phyloP scores from a whole-genome alignment of 148 eudicot species.

The Fagopyrum tataricum region DNA sequence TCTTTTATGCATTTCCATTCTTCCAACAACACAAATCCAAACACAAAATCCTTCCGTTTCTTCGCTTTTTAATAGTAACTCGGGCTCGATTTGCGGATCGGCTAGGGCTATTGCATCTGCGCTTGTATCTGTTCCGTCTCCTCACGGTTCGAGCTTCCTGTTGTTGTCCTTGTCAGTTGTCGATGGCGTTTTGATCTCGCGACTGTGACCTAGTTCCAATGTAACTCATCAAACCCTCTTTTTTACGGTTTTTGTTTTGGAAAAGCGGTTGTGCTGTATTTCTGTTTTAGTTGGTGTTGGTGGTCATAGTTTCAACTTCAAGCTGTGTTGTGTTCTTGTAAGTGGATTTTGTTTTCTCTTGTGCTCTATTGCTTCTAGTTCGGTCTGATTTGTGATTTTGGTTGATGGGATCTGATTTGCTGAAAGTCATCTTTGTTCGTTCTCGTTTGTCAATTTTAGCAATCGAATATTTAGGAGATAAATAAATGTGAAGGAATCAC shows the following conservation, averaged over 20 bases:
- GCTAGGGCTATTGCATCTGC: neutral
- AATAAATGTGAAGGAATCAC: too few species aligned
- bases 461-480: too few species aligned
- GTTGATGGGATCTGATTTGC: neutral
- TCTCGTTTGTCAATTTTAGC: too few species aligned
- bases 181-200: constrained; percentile 15
- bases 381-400: neutral
- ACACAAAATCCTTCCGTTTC: neutral
- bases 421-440: neutral
- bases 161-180: neutral
- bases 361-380: neutral
- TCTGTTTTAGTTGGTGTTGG: neutral
- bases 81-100: neutral
- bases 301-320: neutral
- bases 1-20: too few species aligned
- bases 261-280: neutral
- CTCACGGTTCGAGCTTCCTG: neutral
- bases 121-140: neutral
- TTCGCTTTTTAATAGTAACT: neutral
- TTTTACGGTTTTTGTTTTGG: neutral
- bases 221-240: neutral
- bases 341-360: neutral
- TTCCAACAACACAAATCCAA: too few species aligned
- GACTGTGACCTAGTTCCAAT: constrained; percentile 5
- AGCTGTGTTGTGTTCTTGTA: neutral